These are phyloP conservation scores for Candida taoyuanica DNA, from an alignment of 805 yeast species.

Conservation along the genomic window DNA sequence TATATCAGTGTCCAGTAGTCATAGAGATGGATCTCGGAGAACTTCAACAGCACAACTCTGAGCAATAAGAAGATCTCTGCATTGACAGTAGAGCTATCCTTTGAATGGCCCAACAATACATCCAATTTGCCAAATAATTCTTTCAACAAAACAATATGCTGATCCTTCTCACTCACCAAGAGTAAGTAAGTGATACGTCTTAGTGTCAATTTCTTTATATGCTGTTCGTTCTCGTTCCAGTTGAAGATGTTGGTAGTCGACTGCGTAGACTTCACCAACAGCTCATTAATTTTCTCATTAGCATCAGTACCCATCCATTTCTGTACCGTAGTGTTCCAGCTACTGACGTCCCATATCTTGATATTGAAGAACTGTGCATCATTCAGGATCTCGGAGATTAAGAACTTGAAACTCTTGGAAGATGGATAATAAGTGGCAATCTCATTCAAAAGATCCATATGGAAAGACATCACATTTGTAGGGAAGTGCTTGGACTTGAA, in stretches of 20 bases:
- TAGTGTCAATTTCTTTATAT: constrained; percentile 46
- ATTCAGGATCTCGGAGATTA: constrained; percentile 59
- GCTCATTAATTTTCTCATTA: constrained; percentile 49
- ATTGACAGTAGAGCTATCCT: constrained; percentile 29
- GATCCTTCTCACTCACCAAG: constrained; percentile 57
- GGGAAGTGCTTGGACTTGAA: constrained; percentile 42
- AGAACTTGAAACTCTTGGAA: constrained; percentile 56
- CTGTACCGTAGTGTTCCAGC: constrained; percentile 53
- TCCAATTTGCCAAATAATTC: constrained; percentile 46
- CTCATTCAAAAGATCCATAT: constrained; percentile 40
- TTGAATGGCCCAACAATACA: constrained; percentile 30
- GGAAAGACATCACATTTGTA: constrained; percentile 34
- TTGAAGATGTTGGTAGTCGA: constrained; percentile 48
- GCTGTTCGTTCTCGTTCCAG: constrained; percentile 69
- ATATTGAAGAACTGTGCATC: constrained; percentile 54
- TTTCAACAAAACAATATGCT: constrained; percentile 42
- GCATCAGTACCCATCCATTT: constrained; percentile 65
- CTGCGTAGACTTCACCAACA: constrained; percentile 38
- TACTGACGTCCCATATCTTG: constrained; percentile 24
- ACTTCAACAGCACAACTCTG: constrained; percentile 60
- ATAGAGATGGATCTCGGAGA: constrained; percentile 57
- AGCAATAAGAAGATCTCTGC: constrained; percentile 51
- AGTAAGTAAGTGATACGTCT: constrained; percentile 62
- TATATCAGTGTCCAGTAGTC: constrained; percentile 68
- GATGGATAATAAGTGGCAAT: constrained; percentile 26